phyloP scores from a whole-genome alignment of 2,329 filamentous ascomycete genomes.

The Fusarium ramigenum region DNA sequence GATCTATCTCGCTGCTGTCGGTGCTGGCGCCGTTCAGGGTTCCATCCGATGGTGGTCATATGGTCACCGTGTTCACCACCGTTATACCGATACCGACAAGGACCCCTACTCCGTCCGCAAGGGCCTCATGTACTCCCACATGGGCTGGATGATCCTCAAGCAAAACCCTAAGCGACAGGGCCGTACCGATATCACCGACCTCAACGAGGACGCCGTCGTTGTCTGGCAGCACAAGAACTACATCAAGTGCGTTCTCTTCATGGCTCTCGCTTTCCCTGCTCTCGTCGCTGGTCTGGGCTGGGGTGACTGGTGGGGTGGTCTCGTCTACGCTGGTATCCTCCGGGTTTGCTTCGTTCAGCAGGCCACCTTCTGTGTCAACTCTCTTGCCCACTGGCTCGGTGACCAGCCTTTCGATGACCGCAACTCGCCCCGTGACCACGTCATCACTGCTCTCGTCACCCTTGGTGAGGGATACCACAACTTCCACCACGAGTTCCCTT shows the following conservation, averaged over 20 bases:
- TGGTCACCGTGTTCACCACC: slow-evolving; percentile 87
- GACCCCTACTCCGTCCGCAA: slow-evolving; percentile 92
- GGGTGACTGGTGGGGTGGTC: slow-evolving; percentile 83
- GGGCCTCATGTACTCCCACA: slow-evolving; percentile 79
- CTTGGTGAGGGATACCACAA: slow-evolving; percentile 93
- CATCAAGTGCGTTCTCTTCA: slow-evolving; percentile 79
- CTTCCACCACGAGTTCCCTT: slow-evolving; percentile 95
- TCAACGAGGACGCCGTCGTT: slow-evolving; percentile 87
- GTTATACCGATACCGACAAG: slow-evolving; percentile 92
- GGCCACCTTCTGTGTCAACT: slow-evolving; percentile 94
- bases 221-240: slow-evolving; percentile 91
- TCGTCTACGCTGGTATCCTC: slow-evolving; percentile 86
- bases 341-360: slow-evolving; percentile 92
- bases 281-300: slow-evolving; percentile 80
- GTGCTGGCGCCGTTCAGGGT: slow-evolving; percentile 84
- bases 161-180: slow-evolving; percentile 91
- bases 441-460: slow-evolving; percentile 85
- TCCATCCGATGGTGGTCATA: slow-evolving; percentile 91
- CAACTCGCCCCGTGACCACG: slow-evolving; percentile 88
- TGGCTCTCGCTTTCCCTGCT: slow-evolving; percentile 80
- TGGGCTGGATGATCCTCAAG: slow-evolving; percentile 94
- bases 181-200: slow-evolving; percentile 86
- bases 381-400: slow-evolving; percentile 88
- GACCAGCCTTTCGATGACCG: slow-evolving; percentile 94
- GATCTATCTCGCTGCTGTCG: slow-evolving; percentile 83